These are phyloP conservation scores for Euphorbia pulcherrima DNA, from an alignment of 345 rosid species.

Conservation along the genomic window DNA sequence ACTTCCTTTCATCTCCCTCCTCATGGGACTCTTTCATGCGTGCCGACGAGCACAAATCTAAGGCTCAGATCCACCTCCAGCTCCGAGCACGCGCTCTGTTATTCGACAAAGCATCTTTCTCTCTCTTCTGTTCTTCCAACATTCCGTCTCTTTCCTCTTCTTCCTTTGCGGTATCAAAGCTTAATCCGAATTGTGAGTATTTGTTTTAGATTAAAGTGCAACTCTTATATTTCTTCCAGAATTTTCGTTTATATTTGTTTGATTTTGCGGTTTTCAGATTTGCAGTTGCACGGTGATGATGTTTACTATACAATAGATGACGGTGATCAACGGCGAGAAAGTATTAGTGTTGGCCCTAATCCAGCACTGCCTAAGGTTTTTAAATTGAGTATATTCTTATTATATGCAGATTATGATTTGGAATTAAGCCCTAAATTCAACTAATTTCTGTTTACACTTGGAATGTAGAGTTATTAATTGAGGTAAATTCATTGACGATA, in stretches of 20 bases:
- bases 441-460: neutral
- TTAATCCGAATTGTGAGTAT: conserved; percentile 59
- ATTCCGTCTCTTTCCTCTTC: conserved; percentile 22
- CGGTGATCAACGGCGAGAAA: conserved; percentile 46
- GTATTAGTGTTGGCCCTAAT: conserved; percentile 29
- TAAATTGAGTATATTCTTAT: neutral
- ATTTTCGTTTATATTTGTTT: neutral
- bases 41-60: conserved; percentile 61
- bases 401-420: neutral
- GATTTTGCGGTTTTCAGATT: conserved; percentile 39
- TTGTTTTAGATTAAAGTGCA: neutral
- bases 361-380: conserved; percentile 47
- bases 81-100: conserved; percentile 87
- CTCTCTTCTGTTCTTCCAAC: conserved; percentile 60
- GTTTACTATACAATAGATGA: conserved; percentile 76
- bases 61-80: conserved; percentile 80
- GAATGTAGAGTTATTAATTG: neutral
- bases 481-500: neutral
- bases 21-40: conserved; percentile 84
- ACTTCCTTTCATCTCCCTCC: conserved; percentile 59
- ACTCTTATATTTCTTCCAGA: neutral
- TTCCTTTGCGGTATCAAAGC: conserved; percentile 54
- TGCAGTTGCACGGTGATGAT: conserved; percentile 84
- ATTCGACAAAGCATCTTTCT: conserved; percentile 68
- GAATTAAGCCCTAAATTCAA: neutral